Conservation (phyloP, 2,329 filamentous ascomycete species). For the Hortaea sp. region DNA sequence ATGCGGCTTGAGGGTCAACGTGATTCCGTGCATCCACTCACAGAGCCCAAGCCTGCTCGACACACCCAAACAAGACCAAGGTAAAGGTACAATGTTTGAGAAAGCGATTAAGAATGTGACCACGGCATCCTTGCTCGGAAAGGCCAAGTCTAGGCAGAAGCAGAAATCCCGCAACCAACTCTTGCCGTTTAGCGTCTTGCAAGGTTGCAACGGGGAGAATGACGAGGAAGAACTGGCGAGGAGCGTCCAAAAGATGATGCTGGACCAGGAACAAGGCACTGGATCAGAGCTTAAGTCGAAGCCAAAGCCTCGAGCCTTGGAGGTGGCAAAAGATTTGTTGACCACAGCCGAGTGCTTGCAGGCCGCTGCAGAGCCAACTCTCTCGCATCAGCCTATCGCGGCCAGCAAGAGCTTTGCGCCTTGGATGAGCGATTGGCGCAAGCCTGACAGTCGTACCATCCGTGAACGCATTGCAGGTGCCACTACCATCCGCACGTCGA, state of each 20-base stretch:
- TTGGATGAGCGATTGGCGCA: neutral
- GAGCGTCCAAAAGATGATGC: no score
- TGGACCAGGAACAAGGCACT: no score
- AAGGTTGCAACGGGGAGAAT: neutral
- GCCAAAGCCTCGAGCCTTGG: no score
- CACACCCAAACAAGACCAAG: no score
- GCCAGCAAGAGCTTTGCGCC: neutral
- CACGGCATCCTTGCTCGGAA: neutral
- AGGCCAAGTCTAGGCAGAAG: neutral
- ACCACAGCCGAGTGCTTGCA: no score
- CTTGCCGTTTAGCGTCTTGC: neutral
- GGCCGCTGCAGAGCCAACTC: no score
- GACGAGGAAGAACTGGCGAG: neutral
- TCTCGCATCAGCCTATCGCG: no score
- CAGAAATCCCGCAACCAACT: neutral
- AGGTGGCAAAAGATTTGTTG: no score
- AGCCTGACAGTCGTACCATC: neutral
- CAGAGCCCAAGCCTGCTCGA: no score
- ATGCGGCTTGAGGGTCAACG: no score
- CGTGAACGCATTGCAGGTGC: neutral
- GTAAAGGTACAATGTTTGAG: neutral
- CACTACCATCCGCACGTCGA: neutral
- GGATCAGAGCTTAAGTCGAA: no score
- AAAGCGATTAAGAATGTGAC: neutral
- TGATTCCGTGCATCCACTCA: no score